A percentile compares a stretch with the other conserved stretches of the same genome.
Evolutionary conservation across 2,329 filamentous ascomycete species (phyloP).

Genomic region (Neophaeococcomyces aloes): DNA sequence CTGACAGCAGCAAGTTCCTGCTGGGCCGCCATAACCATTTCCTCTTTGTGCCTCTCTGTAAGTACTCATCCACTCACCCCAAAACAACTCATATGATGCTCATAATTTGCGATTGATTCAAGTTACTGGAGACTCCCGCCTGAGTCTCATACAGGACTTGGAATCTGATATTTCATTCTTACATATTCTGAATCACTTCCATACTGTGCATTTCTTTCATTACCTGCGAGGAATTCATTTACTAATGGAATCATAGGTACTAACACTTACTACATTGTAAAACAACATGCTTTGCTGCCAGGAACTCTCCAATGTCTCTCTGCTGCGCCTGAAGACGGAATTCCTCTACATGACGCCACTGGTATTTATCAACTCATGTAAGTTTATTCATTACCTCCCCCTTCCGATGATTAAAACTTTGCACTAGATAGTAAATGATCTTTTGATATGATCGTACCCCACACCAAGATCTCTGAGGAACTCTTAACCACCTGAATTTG

Average conservation of each 20-base stretch:
- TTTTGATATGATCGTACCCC: conserved; percentile 45
- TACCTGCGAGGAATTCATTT: background rate
- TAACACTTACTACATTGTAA: no score
- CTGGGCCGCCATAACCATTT: background rate
- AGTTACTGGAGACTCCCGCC: conserved; percentile 76
- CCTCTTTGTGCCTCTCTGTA: background rate
- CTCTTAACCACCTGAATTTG: background rate
- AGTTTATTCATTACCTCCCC: conserved; percentile 34
- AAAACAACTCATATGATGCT: conserved; percentile 57
- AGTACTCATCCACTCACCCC: conserved; percentile 9
- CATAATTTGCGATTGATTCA: conserved; percentile 98
- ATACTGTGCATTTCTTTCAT: conserved; percentile 3
- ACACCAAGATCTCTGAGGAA: conserved; percentile 61
- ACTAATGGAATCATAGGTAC: background rate
- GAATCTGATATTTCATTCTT: conserved; percentile 88
- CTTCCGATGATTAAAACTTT: conserved; percentile 46
- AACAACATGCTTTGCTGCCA: no score
- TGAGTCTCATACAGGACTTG: conserved; percentile 67
- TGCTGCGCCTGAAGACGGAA: no score
- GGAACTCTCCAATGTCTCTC: no score
- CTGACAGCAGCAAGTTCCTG: no score
- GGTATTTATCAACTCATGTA: no score
- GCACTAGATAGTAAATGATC: conserved; percentile 62
- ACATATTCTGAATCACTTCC: conserved; percentile 78
- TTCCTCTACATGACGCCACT: no score